Base-by-base conservation (phyloP, 495 filamentous ascomycete genomes). In the Tricharina praecox region DNA sequence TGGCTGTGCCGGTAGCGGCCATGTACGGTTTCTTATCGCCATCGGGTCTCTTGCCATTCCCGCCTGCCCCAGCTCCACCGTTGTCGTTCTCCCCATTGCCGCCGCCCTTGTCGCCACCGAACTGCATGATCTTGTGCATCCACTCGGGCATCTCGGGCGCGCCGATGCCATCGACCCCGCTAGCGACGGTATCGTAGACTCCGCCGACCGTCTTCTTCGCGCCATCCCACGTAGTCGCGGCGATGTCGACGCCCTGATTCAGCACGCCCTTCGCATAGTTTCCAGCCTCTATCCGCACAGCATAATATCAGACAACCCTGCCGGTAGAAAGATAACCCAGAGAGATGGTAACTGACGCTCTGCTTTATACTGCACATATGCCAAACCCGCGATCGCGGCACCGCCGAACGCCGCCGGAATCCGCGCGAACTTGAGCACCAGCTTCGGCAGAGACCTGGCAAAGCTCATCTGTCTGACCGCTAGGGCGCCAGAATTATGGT, bases 291-390 rank as follows among this genome's bases (percentile, higher is more conserved):
- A 58, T 41, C n/a, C n/a, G n/a, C n/a, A 52, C 13, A 32, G 28
- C 13, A 7, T 40, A 1, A 20, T 15, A 7, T 21, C 37, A 18
- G n/a, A 13, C 15, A 16, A 16, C n/a, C n/a, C 18, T 16, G 37
- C n/a, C 10, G 11, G n/a, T 9, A 16, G 37, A 40, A 40, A 2
- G 36, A 20, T 40, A n/a, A n/a, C n/a, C n/a, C 45, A 15, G 26
- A 34, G 10, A 47, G 11, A 9, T 8, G 30, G 5, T 23, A 33
- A 70, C 84, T 59, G 73, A 92, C 84, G 82, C 42, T 79, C 78
- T 51, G 90, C 88, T 66, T 96, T 92, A 63, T 96, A 95, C 62
- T 99, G 90, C 25, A 99, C 57, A 71, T 94, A 99, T 34, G 83
- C 83, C 24, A 90, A 60, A 3, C 83, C 82, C 4, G 82, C 85